Evolutionary conservation across 371 early-diverging fungal species (phyloP).

Genomic region (Syncephalastrum racemosum): DNA sequence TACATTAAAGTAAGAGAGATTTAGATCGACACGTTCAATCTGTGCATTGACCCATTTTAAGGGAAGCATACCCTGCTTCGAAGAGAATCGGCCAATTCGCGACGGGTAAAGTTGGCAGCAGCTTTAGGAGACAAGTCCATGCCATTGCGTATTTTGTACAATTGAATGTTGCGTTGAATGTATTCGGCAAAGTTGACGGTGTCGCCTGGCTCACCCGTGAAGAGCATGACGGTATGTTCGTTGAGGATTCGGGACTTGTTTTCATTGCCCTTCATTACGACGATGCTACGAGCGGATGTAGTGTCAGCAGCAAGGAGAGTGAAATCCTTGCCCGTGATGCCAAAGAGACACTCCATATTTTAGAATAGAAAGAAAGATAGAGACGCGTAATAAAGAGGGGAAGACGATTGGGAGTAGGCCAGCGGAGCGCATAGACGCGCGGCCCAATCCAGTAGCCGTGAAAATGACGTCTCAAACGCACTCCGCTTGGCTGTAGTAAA

Average conservation of each 20-base stretch:
- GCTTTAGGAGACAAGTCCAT: constrained; percentile 80
- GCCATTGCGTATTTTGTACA: constrained; percentile 89
- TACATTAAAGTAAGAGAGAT: constrained; percentile 21
- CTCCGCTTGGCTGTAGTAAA: too few relatives aligned
- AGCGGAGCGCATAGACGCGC: too few relatives aligned
- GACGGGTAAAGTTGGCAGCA: constrained; percentile 82
- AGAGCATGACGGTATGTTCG: constrained; percentile 80
- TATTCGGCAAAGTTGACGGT: constrained; percentile 94
- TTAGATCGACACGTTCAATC: neutral
- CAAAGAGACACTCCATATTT: constrained; percentile 89
- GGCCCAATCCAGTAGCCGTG: too few relatives aligned
- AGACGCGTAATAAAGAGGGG: neutral
- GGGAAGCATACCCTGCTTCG: constrained; percentile 73
- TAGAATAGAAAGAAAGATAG: neutral
- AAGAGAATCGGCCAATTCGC: constrained; percentile 85
- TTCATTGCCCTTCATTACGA: constrained; percentile 88
- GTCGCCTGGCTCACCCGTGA: constrained; percentile 94
- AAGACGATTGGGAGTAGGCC: neutral
- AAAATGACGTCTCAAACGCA: too few relatives aligned
- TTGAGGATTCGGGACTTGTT: constrained; percentile 88
- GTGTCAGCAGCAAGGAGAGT: constrained; percentile 87
- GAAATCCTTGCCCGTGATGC: constrained; percentile 95
- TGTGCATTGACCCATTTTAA: neutral
- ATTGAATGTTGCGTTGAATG: constrained; percentile 88
- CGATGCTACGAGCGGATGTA: constrained; percentile 81